phyloP scores from a whole-genome alignment of 2,329 filamentous ascomycete genomes.

The Stenocarpella maydis region DNA sequence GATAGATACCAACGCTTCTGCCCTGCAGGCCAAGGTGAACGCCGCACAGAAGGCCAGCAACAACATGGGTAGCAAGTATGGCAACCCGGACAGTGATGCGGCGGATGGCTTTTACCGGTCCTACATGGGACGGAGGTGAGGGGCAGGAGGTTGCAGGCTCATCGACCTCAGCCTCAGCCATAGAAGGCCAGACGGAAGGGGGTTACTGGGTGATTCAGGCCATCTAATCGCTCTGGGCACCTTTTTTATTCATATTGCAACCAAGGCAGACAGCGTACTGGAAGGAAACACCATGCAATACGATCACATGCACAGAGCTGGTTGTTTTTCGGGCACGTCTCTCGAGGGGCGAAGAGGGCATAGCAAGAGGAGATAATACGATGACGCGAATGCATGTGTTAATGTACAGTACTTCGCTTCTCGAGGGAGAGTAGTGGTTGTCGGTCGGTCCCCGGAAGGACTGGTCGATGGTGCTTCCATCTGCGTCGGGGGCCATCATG shows the following conservation, averaged over 20 bases:
- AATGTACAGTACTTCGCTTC: constrained; percentile 47
- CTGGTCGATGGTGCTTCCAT: not conserved
- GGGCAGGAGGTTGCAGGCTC: not conserved
- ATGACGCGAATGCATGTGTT: constrained; percentile 40
- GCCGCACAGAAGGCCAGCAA: constrained; percentile 83
- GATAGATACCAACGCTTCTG: constrained; percentile 86
- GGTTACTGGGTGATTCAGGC: not conserved
- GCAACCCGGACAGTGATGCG: constrained; percentile 71
- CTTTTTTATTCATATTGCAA: not conserved
- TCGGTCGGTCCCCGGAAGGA: not conserved
- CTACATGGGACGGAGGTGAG: constrained; percentile 77
- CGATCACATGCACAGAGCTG: constrained; percentile 17
- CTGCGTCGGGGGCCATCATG: not conserved
- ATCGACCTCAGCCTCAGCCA: not conserved
- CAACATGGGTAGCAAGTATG: constrained; percentile 64
- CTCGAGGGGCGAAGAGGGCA: constrained; percentile 34
- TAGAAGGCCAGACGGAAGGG: not conserved
- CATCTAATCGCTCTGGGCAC: not conserved
- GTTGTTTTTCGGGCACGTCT: not conserved
- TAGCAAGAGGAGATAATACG: constrained; percentile 26
- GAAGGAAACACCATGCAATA: not conserved
- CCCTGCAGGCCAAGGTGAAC: constrained; percentile 82
- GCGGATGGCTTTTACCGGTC: constrained; percentile 92
- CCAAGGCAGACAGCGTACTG: not conserved
- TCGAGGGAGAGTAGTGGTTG: constrained; percentile 36